Base-by-base conservation (phyloP, 768 basidiomycete species). In the Terana coerulea region DNA sequence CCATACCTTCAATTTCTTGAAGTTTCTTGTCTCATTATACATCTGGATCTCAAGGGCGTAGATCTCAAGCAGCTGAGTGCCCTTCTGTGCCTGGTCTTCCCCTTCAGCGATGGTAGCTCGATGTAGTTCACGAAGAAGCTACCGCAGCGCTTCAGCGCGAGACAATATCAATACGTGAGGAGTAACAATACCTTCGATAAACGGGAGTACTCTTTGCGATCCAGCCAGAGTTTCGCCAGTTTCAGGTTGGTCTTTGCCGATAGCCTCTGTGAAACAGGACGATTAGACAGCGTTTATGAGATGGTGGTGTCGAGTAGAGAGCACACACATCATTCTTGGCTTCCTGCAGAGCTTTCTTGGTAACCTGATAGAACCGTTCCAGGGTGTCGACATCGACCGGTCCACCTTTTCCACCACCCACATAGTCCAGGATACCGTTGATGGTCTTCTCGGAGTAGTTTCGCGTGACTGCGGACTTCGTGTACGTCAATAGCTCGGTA, bases 41-140 rank as follows among this genome's bases (percentile, higher is more conserved):
- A 99, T 99, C 66, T 98, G 95, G 51, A 99, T 99, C 68, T 99
- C 97, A 35, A 98, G 83, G 1, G 97, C 95, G 61, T 98, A 98
- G 33, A 98, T 93, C 69, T 99, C 97, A 24, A 98, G 79, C 9
- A 98, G 76, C 56, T 97, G 86, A 1, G 95, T 97, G 11, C 95
- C 95, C 45, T 89, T 85, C 66, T 97, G 95, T 39, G 95, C 95
- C 63, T 91, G 86, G 59, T 90, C 87, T 49, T 80, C 91, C 35
- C 76, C 83, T 39, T 88, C 86, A 11, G 77, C 74, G 21, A 73
- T 73, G 5, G 88, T 90, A 7, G 84, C 79, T 31, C 67, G 69
- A 60, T 92, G 85, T 22, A 92, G 72, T 58, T 93, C 90, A 39
- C 82, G 77, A 57, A 93, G 80, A 46, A 91, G 78, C 91, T 94